phyloP scores from a whole-genome alignment of 2,329 filamentous ascomycete genomes.

The Beauveria sp. region DNA sequence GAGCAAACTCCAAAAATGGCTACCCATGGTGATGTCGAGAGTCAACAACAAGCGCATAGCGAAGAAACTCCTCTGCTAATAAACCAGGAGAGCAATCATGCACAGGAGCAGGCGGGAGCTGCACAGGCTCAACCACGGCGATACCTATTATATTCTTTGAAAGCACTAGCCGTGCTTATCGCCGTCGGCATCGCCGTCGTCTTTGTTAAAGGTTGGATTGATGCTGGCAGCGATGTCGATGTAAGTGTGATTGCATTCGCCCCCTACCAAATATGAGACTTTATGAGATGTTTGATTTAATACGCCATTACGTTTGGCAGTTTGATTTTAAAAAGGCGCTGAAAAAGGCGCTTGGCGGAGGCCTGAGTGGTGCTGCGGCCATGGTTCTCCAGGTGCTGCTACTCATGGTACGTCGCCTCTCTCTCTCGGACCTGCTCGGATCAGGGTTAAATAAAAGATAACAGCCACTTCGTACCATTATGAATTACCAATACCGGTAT shows the following conservation, averaged over 20 bases:
- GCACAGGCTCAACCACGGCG: neutral
- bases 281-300: neutral
- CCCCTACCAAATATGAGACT: neutral
- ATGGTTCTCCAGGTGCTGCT: slow-evolving; percentile 41
- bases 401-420: slow-evolving; percentile 31
- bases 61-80: slow-evolving; percentile 2
- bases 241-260: slow-evolving; percentile 19
- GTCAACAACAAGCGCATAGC: neutral
- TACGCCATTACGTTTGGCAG: slow-evolving; percentile 17
- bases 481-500: slow-evolving; percentile 44
- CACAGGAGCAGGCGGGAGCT: neutral
- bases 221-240: slow-evolving; percentile 31
- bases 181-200: slow-evolving; percentile 12
- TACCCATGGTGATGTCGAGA: neutral
- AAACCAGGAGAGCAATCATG: neutral
- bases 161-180: neutral
- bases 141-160: neutral
- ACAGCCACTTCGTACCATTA: slow-evolving; percentile 40
- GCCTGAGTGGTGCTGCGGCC: slow-evolving; percentile 38
- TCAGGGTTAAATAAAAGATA: accelerated
- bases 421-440: accelerated
- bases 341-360: slow-evolving; percentile 36
- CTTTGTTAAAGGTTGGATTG: slow-evolving; percentile 39
- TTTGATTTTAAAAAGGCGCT: slow-evolving; percentile 38
- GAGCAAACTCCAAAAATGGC: neutral